These are phyloP conservation scores for Artemisia annua DNA, from an alignment of 129 eudicot genomes.

Conservation along the genomic window DNA sequence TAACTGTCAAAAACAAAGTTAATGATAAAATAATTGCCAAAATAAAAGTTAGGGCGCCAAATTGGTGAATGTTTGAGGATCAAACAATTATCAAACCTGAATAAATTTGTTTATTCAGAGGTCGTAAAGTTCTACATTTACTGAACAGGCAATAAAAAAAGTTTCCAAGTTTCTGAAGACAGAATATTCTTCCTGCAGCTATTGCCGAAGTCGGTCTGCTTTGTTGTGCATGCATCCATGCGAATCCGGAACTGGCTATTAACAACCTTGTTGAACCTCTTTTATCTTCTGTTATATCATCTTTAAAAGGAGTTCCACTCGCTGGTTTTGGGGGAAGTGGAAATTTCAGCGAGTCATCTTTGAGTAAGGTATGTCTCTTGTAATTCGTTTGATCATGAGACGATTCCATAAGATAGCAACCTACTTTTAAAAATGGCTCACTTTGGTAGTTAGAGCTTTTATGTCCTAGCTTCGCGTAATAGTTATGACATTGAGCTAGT, in stretches of 20 bases:
- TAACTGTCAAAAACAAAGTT: too few species aligned
- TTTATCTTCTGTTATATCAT: constrained; percentile 61
- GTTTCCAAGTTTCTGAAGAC: constrained; percentile 84
- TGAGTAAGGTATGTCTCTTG: constrained; percentile 54
- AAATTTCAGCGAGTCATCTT: constrained; percentile 40
- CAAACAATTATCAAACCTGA: too few species aligned
- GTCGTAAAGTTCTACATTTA: constrained; percentile 14
- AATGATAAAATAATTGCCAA: too few species aligned
- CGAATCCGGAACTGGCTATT: constrained; percentile 80
- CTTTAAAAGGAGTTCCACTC: constrained; percentile 75
- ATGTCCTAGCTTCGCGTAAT: too few species aligned
- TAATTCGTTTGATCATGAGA: background rate
- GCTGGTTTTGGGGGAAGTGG: constrained; percentile 85
- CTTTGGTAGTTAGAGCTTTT: too few species aligned
- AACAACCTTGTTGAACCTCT: constrained; percentile 83
- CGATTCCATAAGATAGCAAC: background rate
- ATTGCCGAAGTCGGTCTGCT: constrained; percentile 97
- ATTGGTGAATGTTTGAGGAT: too few species aligned
- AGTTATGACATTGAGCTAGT: too few species aligned
- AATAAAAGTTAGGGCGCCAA: too few species aligned
- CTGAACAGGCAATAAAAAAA: constrained; percentile 78
- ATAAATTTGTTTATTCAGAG: too few species aligned
- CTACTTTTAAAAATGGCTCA: too few species aligned
- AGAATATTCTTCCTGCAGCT: constrained; percentile 98
- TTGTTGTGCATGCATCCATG: constrained; percentile 91